Percentiles rank a stretch among this genome's conserved stretches.
Conservation (phyloP, 805 yeast genomes). For the Saccharomycopsis sp. region DNA sequence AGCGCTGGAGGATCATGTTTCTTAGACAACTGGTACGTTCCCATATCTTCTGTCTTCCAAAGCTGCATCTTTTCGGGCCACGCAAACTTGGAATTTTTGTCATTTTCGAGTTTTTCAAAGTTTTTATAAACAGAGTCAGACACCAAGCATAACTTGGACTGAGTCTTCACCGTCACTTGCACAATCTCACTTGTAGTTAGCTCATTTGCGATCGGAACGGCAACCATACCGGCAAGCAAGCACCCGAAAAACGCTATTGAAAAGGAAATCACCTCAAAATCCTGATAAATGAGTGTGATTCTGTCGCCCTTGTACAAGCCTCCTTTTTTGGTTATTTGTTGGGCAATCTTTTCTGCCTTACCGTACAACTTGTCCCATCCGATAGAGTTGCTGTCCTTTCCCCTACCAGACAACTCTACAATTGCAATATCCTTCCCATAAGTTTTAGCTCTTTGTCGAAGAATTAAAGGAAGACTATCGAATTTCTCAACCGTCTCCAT, state of each 20-base stretch:
- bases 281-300: constrained; percentile 76
- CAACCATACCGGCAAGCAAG: constrained; percentile 86
- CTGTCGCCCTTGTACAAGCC: constrained; percentile 74
- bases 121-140: constrained; percentile 73
- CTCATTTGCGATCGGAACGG: constrained; percentile 82
- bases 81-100: constrained; percentile 35
- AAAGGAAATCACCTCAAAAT: constrained; percentile 76
- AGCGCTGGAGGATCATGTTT: constrained; percentile 53
- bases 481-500: constrained; percentile 34
- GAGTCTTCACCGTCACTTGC: constrained; percentile 63
- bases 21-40: constrained; percentile 51
- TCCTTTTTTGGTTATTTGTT: constrained; percentile 58
- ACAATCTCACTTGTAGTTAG: constrained; percentile 59
- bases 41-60: constrained; percentile 85
- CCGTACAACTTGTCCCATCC: constrained; percentile 86
- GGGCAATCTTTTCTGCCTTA: constrained; percentile 81
- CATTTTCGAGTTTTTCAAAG: constrained; percentile 51
- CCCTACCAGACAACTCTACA: constrained; percentile 61
- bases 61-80: constrained; percentile 72
- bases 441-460: constrained; percentile 61
- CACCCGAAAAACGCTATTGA: constrained; percentile 84
- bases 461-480: constrained; percentile 60
- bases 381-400: constrained; percentile 67
- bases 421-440: constrained; percentile 66
- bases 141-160: constrained; percentile 66